Evolutionary conservation across 495 filamentous ascomycete genomes (phyloP).

Genomic region (Tuber borchii): DNA sequence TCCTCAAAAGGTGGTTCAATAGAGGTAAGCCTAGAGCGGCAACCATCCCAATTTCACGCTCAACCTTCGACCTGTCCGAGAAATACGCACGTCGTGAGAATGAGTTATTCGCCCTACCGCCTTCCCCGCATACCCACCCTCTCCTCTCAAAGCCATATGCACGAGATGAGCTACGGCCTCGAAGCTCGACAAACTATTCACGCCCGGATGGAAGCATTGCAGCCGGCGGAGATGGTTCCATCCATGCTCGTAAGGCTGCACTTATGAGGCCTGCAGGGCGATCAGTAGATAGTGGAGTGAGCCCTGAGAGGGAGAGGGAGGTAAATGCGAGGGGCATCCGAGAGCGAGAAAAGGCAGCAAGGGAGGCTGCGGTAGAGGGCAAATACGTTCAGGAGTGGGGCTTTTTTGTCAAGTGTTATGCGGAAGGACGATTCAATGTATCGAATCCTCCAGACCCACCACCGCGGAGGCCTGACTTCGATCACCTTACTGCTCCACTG

Average conservation of each 20-base stretch:
- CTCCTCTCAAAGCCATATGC: slow-evolving; percentile 39
- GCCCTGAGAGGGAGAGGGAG: slow-evolving; percentile 19
- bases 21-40: slow-evolving; percentile 21
- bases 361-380: slow-evolving; percentile 27
- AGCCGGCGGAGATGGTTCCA: slow-evolving; percentile 21
- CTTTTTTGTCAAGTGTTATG: slow-evolving; percentile 42
- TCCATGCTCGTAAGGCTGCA: slow-evolving; percentile 28
- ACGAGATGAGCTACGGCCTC: slow-evolving; percentile 35
- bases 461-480: slow-evolving; percentile 32
- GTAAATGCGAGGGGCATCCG: slow-evolving; percentile 25
- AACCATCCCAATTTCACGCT: slow-evolving; percentile 6
- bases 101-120: slow-evolving; percentile 20
- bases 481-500: slow-evolving; percentile 40
- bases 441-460: slow-evolving; percentile 44
- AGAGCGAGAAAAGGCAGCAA: slow-evolving; percentile 24
- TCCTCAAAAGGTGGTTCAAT: slow-evolving; percentile 34
- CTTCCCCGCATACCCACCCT: slow-evolving; percentile 39
- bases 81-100: slow-evolving; percentile 13
- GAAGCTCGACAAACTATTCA: slow-evolving; percentile 30
- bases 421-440: slow-evolving; percentile 45
- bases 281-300: background rate
- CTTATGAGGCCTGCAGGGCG: slow-evolving; percentile 1
- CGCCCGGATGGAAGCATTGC: slow-evolving; percentile 21
- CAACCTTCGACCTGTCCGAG: slow-evolving; percentile 15
- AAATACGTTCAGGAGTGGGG: slow-evolving; percentile 41